Conservation (phyloP, 331 rosid species). For the Arachis monticola region DNA sequence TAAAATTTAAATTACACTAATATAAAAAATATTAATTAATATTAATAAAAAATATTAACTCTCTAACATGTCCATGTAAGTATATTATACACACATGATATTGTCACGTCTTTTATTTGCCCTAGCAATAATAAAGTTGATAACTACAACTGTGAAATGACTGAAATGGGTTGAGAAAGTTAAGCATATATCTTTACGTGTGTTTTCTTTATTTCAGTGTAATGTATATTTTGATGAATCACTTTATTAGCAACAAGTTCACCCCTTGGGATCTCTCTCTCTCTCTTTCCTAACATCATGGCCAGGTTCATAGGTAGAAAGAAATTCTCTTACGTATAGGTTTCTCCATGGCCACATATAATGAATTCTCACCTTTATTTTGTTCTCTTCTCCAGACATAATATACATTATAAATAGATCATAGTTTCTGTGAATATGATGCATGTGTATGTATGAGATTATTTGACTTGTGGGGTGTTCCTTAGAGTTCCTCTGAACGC, state of each 20-base stretch:
- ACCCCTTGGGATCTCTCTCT: too few relatives aligned
- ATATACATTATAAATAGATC: neutral
- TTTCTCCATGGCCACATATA: constrained; percentile 25
- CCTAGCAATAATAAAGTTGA: too few relatives aligned
- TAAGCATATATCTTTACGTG: constrained; percentile 14
- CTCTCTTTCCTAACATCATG: constrained; percentile 22
- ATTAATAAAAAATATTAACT: too few relatives aligned
- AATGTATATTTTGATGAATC: too few relatives aligned
- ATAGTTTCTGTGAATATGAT: too few relatives aligned
- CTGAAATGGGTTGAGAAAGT: neutral
- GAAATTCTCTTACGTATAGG: neutral
- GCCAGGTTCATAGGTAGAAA: constrained; percentile 42
- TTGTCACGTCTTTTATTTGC: too few relatives aligned
- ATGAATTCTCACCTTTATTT: neutral
- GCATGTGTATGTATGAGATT: neutral
- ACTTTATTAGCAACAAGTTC: constrained; percentile 5
- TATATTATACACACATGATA: too few relatives aligned
- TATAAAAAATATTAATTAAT: too few relatives aligned
- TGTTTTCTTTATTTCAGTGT: neutral
- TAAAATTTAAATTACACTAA: too few relatives aligned
- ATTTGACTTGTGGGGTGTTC: constrained; percentile 32
- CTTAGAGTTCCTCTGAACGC: constrained; percentile 51
- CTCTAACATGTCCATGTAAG: too few relatives aligned
- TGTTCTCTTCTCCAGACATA: neutral
- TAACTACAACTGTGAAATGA: neutral